Evolutionary conservation across 768 basidiomycete species (phyloP).

Genomic region (Cyathus striatus): DNA sequence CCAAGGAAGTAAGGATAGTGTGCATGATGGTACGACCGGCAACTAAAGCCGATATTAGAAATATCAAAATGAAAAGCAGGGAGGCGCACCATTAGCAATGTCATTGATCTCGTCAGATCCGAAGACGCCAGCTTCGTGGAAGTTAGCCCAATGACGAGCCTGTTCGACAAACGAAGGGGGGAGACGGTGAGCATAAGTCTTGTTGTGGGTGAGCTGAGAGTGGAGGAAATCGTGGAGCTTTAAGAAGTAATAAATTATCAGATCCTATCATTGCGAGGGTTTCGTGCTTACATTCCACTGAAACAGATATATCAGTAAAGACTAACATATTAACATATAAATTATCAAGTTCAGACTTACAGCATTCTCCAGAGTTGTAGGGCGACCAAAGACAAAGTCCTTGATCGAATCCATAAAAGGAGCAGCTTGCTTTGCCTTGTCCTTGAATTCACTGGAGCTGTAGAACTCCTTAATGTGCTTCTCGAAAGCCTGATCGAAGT

Average conservation of each 20-base stretch:
- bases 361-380: slow-evolving; percentile 62
- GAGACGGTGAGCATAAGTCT: slow-evolving; percentile 72
- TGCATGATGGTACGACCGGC: slow-evolving; percentile 77
- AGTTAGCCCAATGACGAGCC: slow-evolving; percentile 70
- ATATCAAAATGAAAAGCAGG: no score
- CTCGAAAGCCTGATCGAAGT: slow-evolving; percentile 47
- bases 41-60: no score
- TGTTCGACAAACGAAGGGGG: slow-evolving; percentile 77
- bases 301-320: slow-evolving; percentile 11
- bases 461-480: slow-evolving; percentile 60
- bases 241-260: slow-evolving; percentile 5
- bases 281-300: slow-evolving; percentile 72
- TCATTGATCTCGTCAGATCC: slow-evolving; percentile 53
- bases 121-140: slow-evolving; percentile 76
- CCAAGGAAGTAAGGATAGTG: slow-evolving; percentile 65
- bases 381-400: slow-evolving; percentile 70
- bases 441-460: slow-evolving; percentile 61
- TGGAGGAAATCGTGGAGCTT: slow-evolving; percentile 78
- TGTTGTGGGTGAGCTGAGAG: slow-evolving; percentile 76
- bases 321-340: no score
- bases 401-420: slow-evolving; percentile 63
- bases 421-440: slow-evolving; percentile 45
- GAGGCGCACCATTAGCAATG: slow-evolving; percentile 76
- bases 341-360: slow-evolving; percentile 32
- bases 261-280: no score